A percentile compares a stretch with the other conserved stretches of the same genome.
Evolutionary conservation across 2,329 filamentous ascomycete genomes (phyloP).

Genomic region (Nemania diffusa): DNA sequence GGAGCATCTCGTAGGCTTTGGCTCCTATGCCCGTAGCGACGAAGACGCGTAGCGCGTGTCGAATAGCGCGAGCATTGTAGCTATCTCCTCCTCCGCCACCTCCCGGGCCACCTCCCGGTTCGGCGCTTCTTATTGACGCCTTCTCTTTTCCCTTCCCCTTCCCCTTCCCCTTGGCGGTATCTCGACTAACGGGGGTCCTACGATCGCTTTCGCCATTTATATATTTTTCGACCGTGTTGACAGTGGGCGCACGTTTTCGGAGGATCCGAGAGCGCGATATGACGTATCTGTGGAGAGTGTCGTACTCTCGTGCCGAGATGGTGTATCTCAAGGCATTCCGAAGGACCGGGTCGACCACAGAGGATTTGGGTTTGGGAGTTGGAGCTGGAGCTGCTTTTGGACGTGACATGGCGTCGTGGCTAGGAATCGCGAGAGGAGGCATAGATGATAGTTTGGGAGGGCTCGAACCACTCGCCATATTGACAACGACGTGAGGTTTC

Average conservation of each 20-base stretch:
- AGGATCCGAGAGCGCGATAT: constrained; percentile 75
- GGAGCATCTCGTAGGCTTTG: constrained; percentile 69
- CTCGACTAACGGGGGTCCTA: constrained; percentile 36
- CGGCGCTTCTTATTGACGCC: constrained; percentile 30
- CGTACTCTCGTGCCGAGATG: constrained; percentile 86
- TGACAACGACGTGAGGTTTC: background rate
- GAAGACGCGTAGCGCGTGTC: constrained; percentile 78
- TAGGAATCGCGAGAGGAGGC: constrained; percentile 41
- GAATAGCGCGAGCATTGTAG: constrained; percentile 75
- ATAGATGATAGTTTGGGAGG: constrained; percentile 37
- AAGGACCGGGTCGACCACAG: constrained; percentile 72
- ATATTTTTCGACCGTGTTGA: constrained; percentile 66
- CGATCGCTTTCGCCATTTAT: constrained; percentile 52
- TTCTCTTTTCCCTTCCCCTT: constrained; percentile 33
- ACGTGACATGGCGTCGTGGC: constrained; percentile 34
- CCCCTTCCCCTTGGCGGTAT: constrained; percentile 49
- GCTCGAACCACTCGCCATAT: constrained; percentile 41
- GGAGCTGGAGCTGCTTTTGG: constrained; percentile 40
- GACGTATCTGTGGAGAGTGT: constrained; percentile 83
- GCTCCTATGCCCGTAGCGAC: constrained; percentile 69
- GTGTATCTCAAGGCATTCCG: constrained; percentile 90
- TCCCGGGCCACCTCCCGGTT: constrained; percentile 43
- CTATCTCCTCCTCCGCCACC: constrained; percentile 60
- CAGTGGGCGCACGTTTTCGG: constrained; percentile 64
- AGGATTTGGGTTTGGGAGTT: constrained; percentile 39